A percentile compares a stretch with the other conserved stretches of the same genome.
These are phyloP conservation scores for Arthrobotrys megalospora DNA, from an alignment of 2,329 filamentous ascomycete species.

Conservation along the genomic window DNA sequence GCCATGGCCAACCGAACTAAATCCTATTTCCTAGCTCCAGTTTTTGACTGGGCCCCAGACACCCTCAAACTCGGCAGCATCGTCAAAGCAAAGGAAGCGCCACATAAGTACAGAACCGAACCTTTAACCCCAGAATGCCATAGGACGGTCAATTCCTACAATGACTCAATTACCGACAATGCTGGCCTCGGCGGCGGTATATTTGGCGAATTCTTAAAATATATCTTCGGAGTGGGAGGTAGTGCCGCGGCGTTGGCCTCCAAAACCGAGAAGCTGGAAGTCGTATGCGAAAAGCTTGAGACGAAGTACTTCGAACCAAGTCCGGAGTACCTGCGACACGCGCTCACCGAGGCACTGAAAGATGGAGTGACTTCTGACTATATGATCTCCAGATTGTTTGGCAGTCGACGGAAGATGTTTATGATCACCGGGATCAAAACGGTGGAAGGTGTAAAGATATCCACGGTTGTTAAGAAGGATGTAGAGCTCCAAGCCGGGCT, in stretches of 20 bases:
- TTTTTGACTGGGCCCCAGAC: neutral
- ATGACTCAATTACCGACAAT: neutral
- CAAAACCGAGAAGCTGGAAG: neutral
- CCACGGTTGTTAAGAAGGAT: neutral
- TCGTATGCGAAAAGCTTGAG: neutral
- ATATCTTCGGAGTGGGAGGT: neutral
- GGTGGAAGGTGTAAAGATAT: neutral
- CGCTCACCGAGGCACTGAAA: neutral
- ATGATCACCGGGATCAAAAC: constrained; percentile 7
- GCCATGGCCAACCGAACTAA: neutral
- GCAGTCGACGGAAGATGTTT: neutral
- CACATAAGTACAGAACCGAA: neutral
- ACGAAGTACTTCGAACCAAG: neutral
- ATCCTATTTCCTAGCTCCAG: neutral
- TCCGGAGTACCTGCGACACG: neutral
- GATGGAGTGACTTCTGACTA: neutral
- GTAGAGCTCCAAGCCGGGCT: neutral
- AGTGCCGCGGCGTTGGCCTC: neutral
- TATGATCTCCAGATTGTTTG: neutral
- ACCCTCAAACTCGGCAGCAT: neutral
- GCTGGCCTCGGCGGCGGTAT: neutral
- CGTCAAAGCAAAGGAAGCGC: neutral
- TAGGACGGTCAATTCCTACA: neutral
- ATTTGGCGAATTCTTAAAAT: neutral
- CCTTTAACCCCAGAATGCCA: neutral